phyloP scores from a whole-genome alignment of 2,329 filamentous ascomycete genomes.

The Myriosclerotinia duriaeana region DNA sequence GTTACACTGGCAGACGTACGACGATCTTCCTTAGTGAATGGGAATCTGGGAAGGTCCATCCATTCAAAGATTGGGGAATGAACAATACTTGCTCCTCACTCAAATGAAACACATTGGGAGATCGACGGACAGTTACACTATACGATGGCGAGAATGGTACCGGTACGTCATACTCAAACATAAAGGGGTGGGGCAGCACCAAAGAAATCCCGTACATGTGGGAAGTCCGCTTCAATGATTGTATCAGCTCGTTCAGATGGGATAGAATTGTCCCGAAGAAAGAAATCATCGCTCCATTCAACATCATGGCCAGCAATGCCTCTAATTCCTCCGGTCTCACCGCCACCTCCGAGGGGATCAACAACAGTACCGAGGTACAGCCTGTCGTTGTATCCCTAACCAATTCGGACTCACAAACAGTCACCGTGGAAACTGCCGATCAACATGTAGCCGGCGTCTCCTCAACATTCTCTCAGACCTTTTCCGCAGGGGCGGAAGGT shows the following conservation, averaged over 20 bases:
- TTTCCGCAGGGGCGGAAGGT: neutral
- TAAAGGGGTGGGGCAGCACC: slow-evolving; percentile 5
- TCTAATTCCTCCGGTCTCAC: neutral
- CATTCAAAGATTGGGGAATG: neutral
- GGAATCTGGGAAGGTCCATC: slow-evolving; percentile 1
- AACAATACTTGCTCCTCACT: slow-evolving; percentile 9
- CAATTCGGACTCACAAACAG: neutral
- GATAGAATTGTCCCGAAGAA: slow-evolving; percentile 1
- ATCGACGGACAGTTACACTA: neutral
- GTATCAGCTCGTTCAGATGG: slow-evolving; percentile 7
- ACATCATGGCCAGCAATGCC: neutral
- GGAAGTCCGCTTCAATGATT: slow-evolving; percentile 1
- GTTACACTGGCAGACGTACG: slow-evolving; percentile 4
- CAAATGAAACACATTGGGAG: neutral
- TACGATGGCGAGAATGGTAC: neutral
- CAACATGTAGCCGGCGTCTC: slow-evolving; percentile 7
- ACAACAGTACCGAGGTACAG: slow-evolving; percentile 4
- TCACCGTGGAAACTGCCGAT: slow-evolving; percentile 10
- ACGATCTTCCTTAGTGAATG: slow-evolving; percentile 11
- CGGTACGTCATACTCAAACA: neutral
- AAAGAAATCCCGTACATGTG: neutral
- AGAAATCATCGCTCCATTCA: slow-evolving; percentile 1
- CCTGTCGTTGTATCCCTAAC: neutral
- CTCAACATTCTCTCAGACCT: no score
- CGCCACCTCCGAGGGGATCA: neutral